Base-by-base conservation (phyloP, 768 basidiomycete genomes). In the Chalciporus piperatus region DNA sequence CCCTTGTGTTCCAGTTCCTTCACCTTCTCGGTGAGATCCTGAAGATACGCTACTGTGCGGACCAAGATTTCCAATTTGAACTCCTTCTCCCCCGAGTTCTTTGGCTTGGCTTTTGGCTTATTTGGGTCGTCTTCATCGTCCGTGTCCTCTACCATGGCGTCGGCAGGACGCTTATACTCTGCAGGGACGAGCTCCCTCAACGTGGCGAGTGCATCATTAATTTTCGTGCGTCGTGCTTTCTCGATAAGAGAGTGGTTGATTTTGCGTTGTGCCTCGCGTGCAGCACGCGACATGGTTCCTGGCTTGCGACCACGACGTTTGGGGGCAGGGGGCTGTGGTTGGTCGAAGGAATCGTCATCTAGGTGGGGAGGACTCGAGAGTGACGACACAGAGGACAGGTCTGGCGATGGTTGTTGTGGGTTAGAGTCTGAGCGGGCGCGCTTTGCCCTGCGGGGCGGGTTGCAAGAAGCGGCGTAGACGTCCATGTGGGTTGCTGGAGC, bases 161-260 rank as follows among this genome's bases (percentile, higher is more conserved):
- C 60, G 33, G 40, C 41, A 22, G 51, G 25, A 45, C 70, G 72
- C 2, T 74, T 75, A 56, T 78, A 79, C 47, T 79, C 76, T 8
- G 73, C 62, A 0, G 92, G 92, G 1, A 96, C 91, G 60, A 97
- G 83, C 56, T 77, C 75, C 55, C 85, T 82, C 41, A 98, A 71
- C 2, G 85, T 82, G 3, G 85, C 77, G 6, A 98, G 77, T 0
- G 94, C 92, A 46, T 92, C 87, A 64, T 98, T 98, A 57, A 98
- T 98, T 78, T 97, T 97, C 11, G 95, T 96, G 52, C 95, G 78
- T 27, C 95, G 75, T 0, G 94, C 84, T 64, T 95, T 90, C 72
- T 98, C 95, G 65, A 98, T 98, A 55, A 94, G 83, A 6, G 88
- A 91, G 63, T 98, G 95, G 70, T 97, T 97, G 32, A 92, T 82